Base-by-base conservation (phyloP, 768 basidiomycete genomes). In the Clavulina sp. region DNA sequence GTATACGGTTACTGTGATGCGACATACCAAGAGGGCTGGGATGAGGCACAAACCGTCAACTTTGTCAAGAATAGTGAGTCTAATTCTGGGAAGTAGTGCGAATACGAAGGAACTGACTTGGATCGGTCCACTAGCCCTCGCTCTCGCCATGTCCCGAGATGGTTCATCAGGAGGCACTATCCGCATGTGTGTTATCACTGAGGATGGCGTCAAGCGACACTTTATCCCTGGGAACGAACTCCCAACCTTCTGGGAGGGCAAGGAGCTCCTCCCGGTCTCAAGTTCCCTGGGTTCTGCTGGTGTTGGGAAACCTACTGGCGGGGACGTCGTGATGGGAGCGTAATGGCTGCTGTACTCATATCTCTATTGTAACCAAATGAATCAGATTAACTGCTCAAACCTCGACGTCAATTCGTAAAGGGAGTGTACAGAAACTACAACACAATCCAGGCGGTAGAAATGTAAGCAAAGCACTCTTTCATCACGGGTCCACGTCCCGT, bases 1-100 rank as follows among this genome's bases (percentile, higher is more conserved):
- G 89, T 97, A 7, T 99, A 97, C 62, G 95, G 93, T 49, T 97
- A 96, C 68, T 97, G 95, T 60, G 95, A 99, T 64, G 89, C 95
- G n/a, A 96, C 91, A 26, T 99, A 84, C 64, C 69, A 79, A 65
- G 92, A 96, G 28, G 87, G 84, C 16, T 93, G 87, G 91, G 78
- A 76, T 4, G 75, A 75, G 58, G 86, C 89, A 34, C 78, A 96
- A 68, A 95, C 91, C 0, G 68, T 99, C 52, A 72, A 92, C 33
- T 97, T 99, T 62, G 93, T 97, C 54, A 84, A 78, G 69, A 95
- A 97, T 68, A 89, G 93, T 95, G 62, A 53, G 86, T 74, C 43
- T 47, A 38, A 13, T 4, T 16, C 5, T 31, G 52, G n/a, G 19
- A 41, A n/a, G n/a, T n/a, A n/a, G n/a, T n/a, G n/a, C n/a, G n/a